phyloP scores from a whole-genome alignment of 2,329 filamentous ascomycete species.

The Exserohilum rostratum region DNA sequence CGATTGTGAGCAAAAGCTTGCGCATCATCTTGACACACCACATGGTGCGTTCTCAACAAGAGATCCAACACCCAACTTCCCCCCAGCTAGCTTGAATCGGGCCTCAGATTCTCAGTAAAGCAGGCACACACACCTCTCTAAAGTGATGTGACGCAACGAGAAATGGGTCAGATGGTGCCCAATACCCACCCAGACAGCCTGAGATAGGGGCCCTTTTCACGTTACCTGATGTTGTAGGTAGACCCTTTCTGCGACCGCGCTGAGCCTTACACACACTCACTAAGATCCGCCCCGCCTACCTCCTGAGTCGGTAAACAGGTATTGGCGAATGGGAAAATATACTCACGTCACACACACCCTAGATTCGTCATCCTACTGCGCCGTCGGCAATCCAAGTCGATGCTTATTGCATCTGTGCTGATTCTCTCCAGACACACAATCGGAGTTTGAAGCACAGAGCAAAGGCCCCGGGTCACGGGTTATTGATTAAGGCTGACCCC shows the following conservation, averaged over 20 bases:
- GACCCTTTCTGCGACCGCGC: slow-evolving; percentile 13
- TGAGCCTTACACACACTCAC: slow-evolving; percentile 13
- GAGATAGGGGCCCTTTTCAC: neutral
- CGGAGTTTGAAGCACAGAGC: neutral
- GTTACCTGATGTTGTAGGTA: neutral
- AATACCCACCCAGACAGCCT: neutral
- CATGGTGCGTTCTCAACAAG: neutral
- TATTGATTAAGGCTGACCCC: too few relatives aligned
- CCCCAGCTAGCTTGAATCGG: neutral
- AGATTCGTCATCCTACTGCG: slow-evolving; percentile 4
- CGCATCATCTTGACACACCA: neutral
- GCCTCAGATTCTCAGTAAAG: neutral
- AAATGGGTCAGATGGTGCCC: neutral
- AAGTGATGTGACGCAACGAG: neutral
- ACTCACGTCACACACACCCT: slow-evolving; percentile 6
- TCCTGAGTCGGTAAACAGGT: neutral
- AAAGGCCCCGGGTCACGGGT: neutral
- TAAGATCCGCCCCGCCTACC: neutral
- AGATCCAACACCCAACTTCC: neutral
- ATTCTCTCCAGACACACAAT: neutral
- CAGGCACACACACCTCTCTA: neutral
- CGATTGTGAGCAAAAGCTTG: neutral
- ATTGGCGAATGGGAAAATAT: slow-evolving; percentile 5
- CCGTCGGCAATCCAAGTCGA: slow-evolving; percentile 3
- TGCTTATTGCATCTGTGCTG: neutral